Evolutionary conservation across 73 alveolate genomes (phyloP).

Genomic region (Paramecium sexaurelia): DNA sequence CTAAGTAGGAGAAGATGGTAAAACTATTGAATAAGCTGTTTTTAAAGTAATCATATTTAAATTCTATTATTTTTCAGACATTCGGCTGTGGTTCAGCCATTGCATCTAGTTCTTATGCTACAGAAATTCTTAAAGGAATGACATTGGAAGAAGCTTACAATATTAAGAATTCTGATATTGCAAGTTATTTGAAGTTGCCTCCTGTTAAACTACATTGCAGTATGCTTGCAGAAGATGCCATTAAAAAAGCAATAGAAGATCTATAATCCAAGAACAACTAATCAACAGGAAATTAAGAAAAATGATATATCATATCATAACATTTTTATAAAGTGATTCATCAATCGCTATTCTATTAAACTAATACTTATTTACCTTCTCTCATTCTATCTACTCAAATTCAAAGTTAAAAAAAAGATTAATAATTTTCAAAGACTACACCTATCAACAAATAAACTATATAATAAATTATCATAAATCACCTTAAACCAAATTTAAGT

Average conservation of each 20-base stretch:
- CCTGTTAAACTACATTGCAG: slow-evolving; percentile 95
- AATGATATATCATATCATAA: not conserved
- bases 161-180: slow-evolving; percentile 89
- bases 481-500: too few relatives aligned
- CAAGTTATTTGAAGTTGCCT: slow-evolving; percentile 86
- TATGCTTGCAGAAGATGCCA: slow-evolving; percentile 97
- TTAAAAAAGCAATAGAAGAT: slow-evolving; percentile 91
- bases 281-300: not conserved
- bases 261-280: slow-evolving; percentile 65
- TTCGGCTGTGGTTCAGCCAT: slow-evolving; percentile 98
- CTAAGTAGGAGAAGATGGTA: slow-evolving; percentile 88
- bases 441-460: too few relatives aligned
- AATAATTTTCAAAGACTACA: too few relatives aligned
- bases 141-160: slow-evolving; percentile 86
- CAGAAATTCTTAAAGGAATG: slow-evolving; percentile 89
- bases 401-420: not conserved
- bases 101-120: slow-evolving; percentile 92
- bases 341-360: not conserved
- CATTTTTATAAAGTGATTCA: not conserved
- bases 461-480: too few relatives aligned
- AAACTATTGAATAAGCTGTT: slow-evolving; percentile 89
- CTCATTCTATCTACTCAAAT: not conserved
- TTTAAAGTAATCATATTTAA: slow-evolving; percentile 72
- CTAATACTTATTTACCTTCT: not conserved
- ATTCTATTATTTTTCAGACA: slow-evolving; percentile 65